Conservation (phyloP, 129 eudicot genomes). For the Helianthus annuus region HanXRQr2.0-SUNRISE NC_035449.2:20415725-20416224, state of each 20-base stretch:
- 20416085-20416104: constrained; percentile 96
- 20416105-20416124: constrained; percentile 92
- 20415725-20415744: constrained; percentile 91
- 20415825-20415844: constrained; percentile 77
- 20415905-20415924: constrained; percentile 28
- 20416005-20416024: neutral
- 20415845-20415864: constrained; percentile 78
- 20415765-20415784: constrained; percentile 53
- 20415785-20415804: constrained; percentile 55
- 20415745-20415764: constrained; percentile 72
- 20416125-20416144: constrained; percentile 87
- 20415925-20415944: constrained; percentile 38
- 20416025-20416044: neutral
- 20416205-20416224: too few relatives aligned
- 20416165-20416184: constrained; percentile 58
- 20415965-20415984: constrained; percentile 77
- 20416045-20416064: neutral
- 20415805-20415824: constrained; percentile 60
- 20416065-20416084: constrained; percentile 49
- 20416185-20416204: neutral
- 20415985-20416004: constrained; percentile 70
- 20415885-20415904: constrained; percentile 42
- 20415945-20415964: constrained; percentile 54
- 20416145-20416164: constrained; percentile 99
- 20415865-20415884: constrained; percentile 52